Conservation (phyloP, 192 early-diverging fungal species). For the Coemansia sp. region DNA sequence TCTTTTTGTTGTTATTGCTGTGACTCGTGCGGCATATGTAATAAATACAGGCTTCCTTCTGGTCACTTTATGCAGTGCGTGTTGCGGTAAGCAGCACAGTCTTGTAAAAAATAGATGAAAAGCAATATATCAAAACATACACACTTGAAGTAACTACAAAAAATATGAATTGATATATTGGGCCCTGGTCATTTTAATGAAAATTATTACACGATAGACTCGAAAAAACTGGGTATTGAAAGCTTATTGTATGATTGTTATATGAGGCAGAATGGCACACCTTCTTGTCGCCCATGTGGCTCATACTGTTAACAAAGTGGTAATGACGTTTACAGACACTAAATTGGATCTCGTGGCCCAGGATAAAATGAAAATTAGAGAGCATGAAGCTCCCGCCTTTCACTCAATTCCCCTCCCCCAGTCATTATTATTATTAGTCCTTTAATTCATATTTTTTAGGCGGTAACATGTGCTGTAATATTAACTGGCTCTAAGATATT, state of each 20-base stretch:
- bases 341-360: not conserved
- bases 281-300: not conserved
- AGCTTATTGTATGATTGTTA: not conserved
- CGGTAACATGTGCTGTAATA: not conserved
- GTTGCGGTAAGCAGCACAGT: not conserved
- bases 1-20: not conserved
- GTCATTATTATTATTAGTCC: not conserved
- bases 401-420: not conserved
- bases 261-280: not conserved
- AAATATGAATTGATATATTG: not conserved
- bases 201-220: not conserved
- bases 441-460: not conserved
- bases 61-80: not conserved
- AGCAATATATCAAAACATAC: not conserved
- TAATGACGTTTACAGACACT: not conserved
- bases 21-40: not conserved
- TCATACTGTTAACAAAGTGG: not conserved
- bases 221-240: not conserved
- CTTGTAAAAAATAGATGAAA: not conserved
- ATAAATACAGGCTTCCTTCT: not conserved
- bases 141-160: not conserved
- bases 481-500: not conserved
- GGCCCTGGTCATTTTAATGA: not conserved
- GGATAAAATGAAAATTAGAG: constrained; percentile 1
- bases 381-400: not conserved